Conservation (phyloP, 257 asterid genomes). For the Penstemon barbatus region DNA sequence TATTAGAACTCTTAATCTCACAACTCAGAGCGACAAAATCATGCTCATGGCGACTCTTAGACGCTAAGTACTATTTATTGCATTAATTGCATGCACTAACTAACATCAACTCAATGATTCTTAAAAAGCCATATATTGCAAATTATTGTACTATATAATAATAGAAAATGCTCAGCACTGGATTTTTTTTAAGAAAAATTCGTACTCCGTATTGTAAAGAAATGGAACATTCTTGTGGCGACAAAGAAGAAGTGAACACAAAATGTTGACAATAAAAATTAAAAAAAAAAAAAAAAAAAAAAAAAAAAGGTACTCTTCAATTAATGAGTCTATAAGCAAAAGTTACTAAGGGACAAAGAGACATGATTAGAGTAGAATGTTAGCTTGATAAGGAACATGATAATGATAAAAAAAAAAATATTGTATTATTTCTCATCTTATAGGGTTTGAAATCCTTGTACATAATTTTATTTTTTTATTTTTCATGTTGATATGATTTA, state of each 20-base stretch:
- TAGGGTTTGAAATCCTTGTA: not conserved
- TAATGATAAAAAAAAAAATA: slow-evolving; percentile 3
- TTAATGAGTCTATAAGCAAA: slow-evolving; percentile 1
- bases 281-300: not conserved
- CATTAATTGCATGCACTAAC: not conserved
- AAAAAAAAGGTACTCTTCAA: not conserved
- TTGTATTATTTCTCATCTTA: slow-evolving; percentile 11
- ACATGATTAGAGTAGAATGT: slow-evolving; percentile 41
- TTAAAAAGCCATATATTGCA: not conserved
- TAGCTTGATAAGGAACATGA: slow-evolving; percentile 41
- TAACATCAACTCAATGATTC: not conserved
- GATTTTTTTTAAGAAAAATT: not conserved
- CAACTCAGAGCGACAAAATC: slow-evolving; percentile 21
- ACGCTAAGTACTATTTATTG: not conserved
- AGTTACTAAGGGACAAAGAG: slow-evolving; percentile 28
- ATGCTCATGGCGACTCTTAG: slow-evolving; percentile 11
- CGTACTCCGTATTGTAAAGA: not conserved
- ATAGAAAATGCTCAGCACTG: no score
- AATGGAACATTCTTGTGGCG: slow-evolving; percentile 8
- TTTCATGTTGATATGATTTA: no score
- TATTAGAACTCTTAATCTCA: not conserved
- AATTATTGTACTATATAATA: not conserved
- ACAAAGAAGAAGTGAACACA: slow-evolving; percentile 19
- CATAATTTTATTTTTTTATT: not conserved
- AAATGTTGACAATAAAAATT: slow-evolving; percentile 21